Conservation (phyloP, 2,329 filamentous ascomycete genomes). For the Colletotrichum costaricense region DNA sequence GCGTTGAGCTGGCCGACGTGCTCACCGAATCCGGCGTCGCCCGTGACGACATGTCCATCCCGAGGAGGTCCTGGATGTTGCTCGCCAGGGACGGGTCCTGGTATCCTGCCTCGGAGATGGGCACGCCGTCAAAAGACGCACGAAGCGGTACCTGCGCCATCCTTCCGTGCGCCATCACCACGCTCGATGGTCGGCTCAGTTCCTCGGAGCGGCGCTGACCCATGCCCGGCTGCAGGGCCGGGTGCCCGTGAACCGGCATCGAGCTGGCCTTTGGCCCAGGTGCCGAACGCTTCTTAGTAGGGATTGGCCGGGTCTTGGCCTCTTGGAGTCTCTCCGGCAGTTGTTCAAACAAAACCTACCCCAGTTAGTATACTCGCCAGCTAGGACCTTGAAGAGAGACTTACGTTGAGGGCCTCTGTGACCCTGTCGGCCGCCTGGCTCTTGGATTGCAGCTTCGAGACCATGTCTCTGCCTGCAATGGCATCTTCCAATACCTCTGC, state of each 20-base stretch:
- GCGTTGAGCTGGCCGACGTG: constrained; percentile 52
- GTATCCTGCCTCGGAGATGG: constrained; percentile 45
- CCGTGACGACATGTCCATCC: constrained; percentile 57
- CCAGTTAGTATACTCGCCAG: constrained; percentile 2
- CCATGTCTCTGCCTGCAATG: constrained; percentile 83
- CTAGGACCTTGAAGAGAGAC: constrained; percentile 41
- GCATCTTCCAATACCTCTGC: constrained; percentile 89
- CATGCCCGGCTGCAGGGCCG: constrained; percentile 45
- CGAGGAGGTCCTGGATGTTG: constrained; percentile 57
- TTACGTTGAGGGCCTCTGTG: constrained; percentile 79
- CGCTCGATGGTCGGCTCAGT: constrained; percentile 44
- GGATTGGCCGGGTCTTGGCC: constrained; percentile 49
- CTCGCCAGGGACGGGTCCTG: constrained; percentile 50
- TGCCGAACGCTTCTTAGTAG: constrained; percentile 68
- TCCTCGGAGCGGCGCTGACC: constrained; percentile 49
- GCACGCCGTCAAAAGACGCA: constrained; percentile 49
- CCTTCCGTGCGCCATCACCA: constrained; percentile 37
- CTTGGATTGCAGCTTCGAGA: constrained; percentile 81
- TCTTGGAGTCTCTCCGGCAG: constrained; percentile 78
- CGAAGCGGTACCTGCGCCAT: constrained; percentile 37
- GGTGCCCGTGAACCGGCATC: constrained; percentile 42
- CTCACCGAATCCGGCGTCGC: constrained; percentile 57
- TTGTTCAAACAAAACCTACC: constrained; percentile 83
- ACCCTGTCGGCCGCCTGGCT: constrained; percentile 93
- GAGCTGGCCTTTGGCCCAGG: constrained; percentile 53